Evolutionary conservation across 108 stramenopile genomes (phyloP), one percentile per base, ranked within the genome.

Genomic region (Pelagomonas calceolata): DNA sequence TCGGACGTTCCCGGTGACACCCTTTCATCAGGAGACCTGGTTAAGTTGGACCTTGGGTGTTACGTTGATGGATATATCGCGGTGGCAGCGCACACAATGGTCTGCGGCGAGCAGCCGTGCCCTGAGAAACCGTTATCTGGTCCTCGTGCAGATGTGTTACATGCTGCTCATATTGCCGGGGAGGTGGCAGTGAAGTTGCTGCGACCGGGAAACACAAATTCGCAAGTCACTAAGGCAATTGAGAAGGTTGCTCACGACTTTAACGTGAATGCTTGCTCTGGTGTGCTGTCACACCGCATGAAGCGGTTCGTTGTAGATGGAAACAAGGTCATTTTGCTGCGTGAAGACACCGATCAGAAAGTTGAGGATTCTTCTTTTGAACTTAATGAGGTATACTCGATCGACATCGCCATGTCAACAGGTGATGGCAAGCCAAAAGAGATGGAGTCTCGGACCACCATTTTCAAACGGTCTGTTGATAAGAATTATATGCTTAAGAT

Each of bases 1-100:
- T 87, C 89, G 32, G 97, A 98, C 80, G 89, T 69, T 68, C 32
- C 16, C 34, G 39, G 32, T 29, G 73, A 71, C 43, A 67, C 69
- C 0, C 73, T 99, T 39, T 88, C 90, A 71, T 92, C 79, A 14
- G 97, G 95, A 33, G 99, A 99, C 84, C 79, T 98, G 67, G 99
- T 99, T 34, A 99, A 99, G 86, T 87, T 98, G 68, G 99, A 99
- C 84, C 87, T 98, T 44, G 99, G 97, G 65, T 95, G 93, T 71
- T 97, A 99, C 88, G 89, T 99, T 60, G 99, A 98, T 79, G 97
- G 97, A 36, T 99, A 93, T 87, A 94, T 97, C 73, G 92, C 95
- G 36, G 95, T 96, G 31, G 93, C 88, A 0, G 97, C 95, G 9
- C 99, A 99, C 88, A 98, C 99, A 26, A 70, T 92, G 65, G 81